A percentile compares a stretch with the other conserved stretches of the same genome.
These are phyloP conservation scores for Thalassiosira sp. DNA, from an alignment of 352 stramenopile species.

Conservation along the genomic window DNA sequence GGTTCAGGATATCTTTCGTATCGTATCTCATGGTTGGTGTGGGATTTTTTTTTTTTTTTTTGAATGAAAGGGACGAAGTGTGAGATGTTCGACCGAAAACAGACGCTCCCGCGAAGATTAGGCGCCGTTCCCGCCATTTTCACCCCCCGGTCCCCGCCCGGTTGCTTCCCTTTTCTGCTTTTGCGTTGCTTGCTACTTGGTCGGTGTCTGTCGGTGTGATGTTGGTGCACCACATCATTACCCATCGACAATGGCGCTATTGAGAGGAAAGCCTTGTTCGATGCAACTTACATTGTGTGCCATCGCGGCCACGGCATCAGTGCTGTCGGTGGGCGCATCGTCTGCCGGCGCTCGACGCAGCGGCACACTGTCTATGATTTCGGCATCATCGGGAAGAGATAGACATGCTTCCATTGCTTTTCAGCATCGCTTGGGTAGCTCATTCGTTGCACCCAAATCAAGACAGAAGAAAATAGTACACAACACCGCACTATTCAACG, in stretches of 20 bases:
- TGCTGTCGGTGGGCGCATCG: not conserved
- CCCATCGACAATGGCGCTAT: not conserved
- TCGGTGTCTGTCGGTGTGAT: not conserved
- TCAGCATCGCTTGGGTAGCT: not conserved
- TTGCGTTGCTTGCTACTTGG: no score
- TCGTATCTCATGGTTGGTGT: no score
- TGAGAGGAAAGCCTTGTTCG: not conserved
- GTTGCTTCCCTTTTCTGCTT: no score
- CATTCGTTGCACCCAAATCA: not conserved
- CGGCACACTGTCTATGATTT: not conserved
- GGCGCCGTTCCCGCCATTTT: no score
- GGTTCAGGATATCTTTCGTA: no score
- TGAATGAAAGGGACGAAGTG: no score
- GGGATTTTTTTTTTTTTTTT: no score
- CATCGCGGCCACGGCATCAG: not conserved
- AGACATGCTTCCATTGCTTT: not conserved
- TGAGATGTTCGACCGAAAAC: no score
- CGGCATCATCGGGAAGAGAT: not conserved
- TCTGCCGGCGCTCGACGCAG: not conserved
- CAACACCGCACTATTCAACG: constrained; percentile 1
- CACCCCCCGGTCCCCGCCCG: no score
- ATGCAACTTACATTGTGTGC: not conserved
- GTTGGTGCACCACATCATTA: not conserved
- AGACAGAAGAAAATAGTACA: not conserved
- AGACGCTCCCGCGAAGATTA: no score